These are phyloP conservation scores for Kokia cookei DNA, from an alignment of 441 rosid genomes.

Conservation along the genomic window DNA sequence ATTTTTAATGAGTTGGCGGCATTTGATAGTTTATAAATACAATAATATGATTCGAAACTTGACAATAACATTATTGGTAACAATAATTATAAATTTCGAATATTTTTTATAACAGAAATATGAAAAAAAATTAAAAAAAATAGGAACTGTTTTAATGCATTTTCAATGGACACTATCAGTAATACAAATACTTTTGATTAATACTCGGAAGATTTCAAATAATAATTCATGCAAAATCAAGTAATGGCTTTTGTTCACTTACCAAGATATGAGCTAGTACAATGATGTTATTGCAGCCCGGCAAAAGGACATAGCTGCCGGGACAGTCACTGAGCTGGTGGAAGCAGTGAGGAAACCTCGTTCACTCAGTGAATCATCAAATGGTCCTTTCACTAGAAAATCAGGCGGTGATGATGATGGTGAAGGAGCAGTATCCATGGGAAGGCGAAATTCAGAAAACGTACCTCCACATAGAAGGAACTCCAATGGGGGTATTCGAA, in stretches of 20 bases:
- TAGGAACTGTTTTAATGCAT: too few species aligned
- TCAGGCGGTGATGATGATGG: constrained; percentile 31
- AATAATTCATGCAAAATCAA: not conserved
- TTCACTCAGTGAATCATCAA: not conserved
- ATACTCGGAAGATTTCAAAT: not conserved
- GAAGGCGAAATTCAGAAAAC: constrained; percentile 57
- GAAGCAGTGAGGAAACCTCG: constrained; percentile 87
- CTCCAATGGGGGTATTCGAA: constrained; percentile 38
- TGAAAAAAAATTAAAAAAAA: too few species aligned
- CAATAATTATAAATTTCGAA: too few species aligned
- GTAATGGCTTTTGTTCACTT: not conserved
- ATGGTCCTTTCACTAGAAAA: not conserved
- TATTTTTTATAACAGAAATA: too few species aligned
- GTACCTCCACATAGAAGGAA: constrained; percentile 26
- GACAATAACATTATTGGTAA: too few species aligned
- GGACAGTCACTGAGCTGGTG: constrained; percentile 78
- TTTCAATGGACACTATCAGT: too few species aligned
- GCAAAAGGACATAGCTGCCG: constrained; percentile 67
- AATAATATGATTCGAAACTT: too few species aligned
- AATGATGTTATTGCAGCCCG: constrained; percentile 51
- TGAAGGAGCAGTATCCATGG: constrained; percentile 29
- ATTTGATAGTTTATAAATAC: too few species aligned
- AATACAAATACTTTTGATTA: not conserved
- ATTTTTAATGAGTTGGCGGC: too few species aligned
- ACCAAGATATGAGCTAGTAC: not conserved